phyloP scores from a whole-genome alignment of 2,329 filamentous ascomycete genomes.

The Neocucurbitaria cava region DNA sequence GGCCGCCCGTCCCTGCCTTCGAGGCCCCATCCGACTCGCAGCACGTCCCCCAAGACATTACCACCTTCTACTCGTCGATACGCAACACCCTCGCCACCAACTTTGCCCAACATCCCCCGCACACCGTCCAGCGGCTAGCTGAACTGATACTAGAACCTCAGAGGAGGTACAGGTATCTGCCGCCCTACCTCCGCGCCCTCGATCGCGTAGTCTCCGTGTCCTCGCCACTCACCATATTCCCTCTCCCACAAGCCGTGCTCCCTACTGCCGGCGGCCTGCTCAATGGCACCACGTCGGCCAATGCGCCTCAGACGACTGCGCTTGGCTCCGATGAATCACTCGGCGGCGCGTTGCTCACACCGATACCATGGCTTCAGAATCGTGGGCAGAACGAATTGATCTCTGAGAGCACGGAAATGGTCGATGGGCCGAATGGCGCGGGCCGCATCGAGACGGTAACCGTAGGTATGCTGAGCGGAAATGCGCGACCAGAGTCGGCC shows the following conservation, averaged over 20 bases:
- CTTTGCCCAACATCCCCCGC: slow-evolving; percentile 80
- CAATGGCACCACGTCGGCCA: slow-evolving; percentile 67
- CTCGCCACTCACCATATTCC: slow-evolving; percentile 80
- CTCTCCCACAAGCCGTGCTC: slow-evolving; percentile 72
- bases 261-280: slow-evolving; percentile 57
- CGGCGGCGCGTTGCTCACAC: slow-evolving; percentile 88
- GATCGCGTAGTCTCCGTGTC: slow-evolving; percentile 92
- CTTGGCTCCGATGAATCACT: slow-evolving; percentile 87
- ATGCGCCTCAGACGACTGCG: slow-evolving; percentile 41
- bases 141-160: slow-evolving; percentile 82
- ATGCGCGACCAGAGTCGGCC: slow-evolving; percentile 15
- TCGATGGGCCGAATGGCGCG: slow-evolving; percentile 79
- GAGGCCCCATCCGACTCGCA: slow-evolving; percentile 40
- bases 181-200: slow-evolving; percentile 86
- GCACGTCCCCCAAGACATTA: slow-evolving; percentile 38
- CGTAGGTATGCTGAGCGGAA: slow-evolving; percentile 63
- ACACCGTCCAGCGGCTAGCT: slow-evolving; percentile 89
- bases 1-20: slow-evolving; percentile 53
- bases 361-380: slow-evolving; percentile 82
- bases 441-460: slow-evolving; percentile 83
- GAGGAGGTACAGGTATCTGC: slow-evolving; percentile 79
- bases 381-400: slow-evolving; percentile 65
- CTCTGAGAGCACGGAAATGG: slow-evolving; percentile 79
- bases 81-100: slow-evolving; percentile 64
- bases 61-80: slow-evolving; percentile 45